Conservation (phyloP, 495 filamentous ascomycete genomes). For the Podospora didyma region DNA sequence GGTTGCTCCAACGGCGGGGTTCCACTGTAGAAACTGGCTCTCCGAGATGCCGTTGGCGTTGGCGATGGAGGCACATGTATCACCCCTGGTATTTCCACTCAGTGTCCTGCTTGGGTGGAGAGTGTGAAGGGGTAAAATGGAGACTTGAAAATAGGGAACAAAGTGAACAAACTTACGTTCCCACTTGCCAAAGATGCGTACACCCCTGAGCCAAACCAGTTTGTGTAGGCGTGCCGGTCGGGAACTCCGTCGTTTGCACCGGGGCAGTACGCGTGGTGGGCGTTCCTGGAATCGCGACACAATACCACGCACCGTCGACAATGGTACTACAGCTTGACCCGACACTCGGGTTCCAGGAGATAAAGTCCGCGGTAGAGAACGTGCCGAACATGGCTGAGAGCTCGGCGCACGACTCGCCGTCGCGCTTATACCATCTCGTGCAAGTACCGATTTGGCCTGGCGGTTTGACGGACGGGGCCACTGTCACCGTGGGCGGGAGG, state of each 20-base stretch:
- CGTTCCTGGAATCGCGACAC: conserved; percentile 21
- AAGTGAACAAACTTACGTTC: too few species aligned
- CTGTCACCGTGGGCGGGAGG: conserved; percentile 8
- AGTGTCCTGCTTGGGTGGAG: too few species aligned
- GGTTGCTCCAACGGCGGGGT: too few species aligned
- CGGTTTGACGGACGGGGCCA: too few species aligned
- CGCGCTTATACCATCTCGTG: conserved; percentile 9
- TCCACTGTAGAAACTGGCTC: too few species aligned
- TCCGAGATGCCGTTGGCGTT: too few species aligned
- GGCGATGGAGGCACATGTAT: too few species aligned
- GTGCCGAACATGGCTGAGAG: conserved; percentile 20
- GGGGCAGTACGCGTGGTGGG: conserved; percentile 10
- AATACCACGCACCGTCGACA: conserved; percentile 18
- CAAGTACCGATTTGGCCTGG: not conserved
- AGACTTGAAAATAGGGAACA: too few species aligned
- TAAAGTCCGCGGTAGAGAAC: conserved; percentile 16
- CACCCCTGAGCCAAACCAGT: conserved; percentile 6
- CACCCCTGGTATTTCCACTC: too few species aligned
- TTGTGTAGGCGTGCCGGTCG: not conserved
- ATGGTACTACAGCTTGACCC: conserved; percentile 9
- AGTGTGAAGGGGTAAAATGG: too few species aligned
- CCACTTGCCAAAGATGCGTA: conserved; percentile 36
- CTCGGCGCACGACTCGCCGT: conserved; percentile 18
- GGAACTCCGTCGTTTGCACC: not conserved
- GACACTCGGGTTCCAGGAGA: conserved; percentile 22